These are phyloP conservation scores for Trichoderma breve DNA, from an alignment of 2,329 filamentous ascomycete genomes.

Conservation along the genomic window DNA sequence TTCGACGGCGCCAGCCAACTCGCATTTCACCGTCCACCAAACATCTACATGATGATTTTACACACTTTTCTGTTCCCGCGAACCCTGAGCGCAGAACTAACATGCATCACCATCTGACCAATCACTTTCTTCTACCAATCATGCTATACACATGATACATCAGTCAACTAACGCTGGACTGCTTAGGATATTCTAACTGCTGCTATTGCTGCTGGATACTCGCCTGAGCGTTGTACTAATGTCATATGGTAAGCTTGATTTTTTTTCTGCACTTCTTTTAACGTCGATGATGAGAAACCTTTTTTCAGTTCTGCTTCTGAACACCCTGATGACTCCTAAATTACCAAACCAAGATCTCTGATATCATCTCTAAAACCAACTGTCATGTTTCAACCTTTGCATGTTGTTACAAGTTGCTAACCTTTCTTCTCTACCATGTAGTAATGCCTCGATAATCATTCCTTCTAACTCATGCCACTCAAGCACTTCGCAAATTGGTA, in stretches of 20 bases:
- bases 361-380: slow-evolving; percentile 30
- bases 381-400: neutral
- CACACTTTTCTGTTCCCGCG: slow-evolving; percentile 61
- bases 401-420: neutral
- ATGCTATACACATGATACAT: neutral
- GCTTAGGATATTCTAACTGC: neutral
- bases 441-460: neutral
- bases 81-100: slow-evolving; percentile 62
- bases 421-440: slow-evolving; percentile 4
- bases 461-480: neutral
- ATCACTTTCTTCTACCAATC: slow-evolving; percentile 24
- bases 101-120: slow-evolving; percentile 76
- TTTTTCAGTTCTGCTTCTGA: slow-evolving; percentile 77
- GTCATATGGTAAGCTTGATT: slow-evolving; percentile 1
- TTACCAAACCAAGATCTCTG: slow-evolving; percentile 65
- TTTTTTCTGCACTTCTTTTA: neutral
- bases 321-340: slow-evolving; percentile 61
- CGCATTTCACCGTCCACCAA: neutral
- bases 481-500: neutral
- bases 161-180: slow-evolving; percentile 5
- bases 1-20: neutral
- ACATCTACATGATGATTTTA: slow-evolving; percentile 50
- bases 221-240: neutral
- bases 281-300: slow-evolving; percentile 60
- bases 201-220: neutral